These are phyloP conservation scores for Aspergillus ostianus DNA, from an alignment of 495 filamentous ascomycete genomes.

Conservation along the genomic window DNA sequence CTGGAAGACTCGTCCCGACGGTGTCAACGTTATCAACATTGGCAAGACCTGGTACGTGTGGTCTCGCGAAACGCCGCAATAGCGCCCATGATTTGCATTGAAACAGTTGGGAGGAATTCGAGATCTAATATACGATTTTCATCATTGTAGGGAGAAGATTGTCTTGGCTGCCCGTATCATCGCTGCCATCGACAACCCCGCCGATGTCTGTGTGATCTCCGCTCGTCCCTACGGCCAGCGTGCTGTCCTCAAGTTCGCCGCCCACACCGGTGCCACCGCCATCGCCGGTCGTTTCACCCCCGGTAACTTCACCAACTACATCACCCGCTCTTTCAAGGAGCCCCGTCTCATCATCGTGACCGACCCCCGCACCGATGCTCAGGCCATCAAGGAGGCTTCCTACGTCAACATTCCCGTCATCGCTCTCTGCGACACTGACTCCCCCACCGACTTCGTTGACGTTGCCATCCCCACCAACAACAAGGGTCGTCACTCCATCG, in stretches of 20 bases:
- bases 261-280: conserved; percentile 94
- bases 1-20: conserved; percentile 97
- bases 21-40: conserved; percentile 98
- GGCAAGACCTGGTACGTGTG: conserved; percentile 94
- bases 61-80: not conserved
- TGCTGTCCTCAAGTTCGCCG: conserved; percentile 97
- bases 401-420: conserved; percentile 99
- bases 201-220: conserved; percentile 97
- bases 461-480: conserved; percentile 99
- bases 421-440: conserved; percentile 98
- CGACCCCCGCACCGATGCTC: conserved; percentile 97
- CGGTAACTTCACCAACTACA: conserved; percentile 99
- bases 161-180: conserved; percentile 97
- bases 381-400: conserved; percentile 99
- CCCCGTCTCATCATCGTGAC: conserved; percentile 99
- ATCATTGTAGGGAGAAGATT: conserved; percentile 87
- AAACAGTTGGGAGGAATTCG: not conserved
- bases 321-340: conserved; percentile 99
- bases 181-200: conserved; percentile 97
- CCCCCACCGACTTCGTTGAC: conserved; percentile 98
- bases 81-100: not conserved
- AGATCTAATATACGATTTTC: conserved; percentile 27
- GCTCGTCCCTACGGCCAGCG: conserved; percentile 99
- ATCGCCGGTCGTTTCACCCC: conserved; percentile 99
- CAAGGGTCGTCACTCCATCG: conserved; percentile 98